These are phyloP conservation scores for Paramyrothecium roridum DNA, from an alignment of 2,329 filamentous ascomycete genomes.

Conservation along the genomic window DNA sequence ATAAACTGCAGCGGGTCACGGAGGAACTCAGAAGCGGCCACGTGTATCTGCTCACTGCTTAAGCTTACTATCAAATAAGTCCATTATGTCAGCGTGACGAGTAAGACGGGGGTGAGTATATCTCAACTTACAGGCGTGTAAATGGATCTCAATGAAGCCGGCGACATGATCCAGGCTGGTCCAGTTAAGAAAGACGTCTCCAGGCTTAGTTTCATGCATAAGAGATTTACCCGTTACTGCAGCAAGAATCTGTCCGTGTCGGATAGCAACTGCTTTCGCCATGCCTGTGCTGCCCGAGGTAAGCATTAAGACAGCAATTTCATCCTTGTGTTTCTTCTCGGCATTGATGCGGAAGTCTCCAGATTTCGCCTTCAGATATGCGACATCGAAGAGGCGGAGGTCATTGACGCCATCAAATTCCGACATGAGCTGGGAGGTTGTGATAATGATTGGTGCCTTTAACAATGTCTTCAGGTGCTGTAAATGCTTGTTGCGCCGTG, in stretches of 20 bases:
- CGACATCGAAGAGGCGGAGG: not conserved
- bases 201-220: slow-evolving; percentile 15
- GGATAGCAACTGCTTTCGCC: slow-evolving; percentile 45
- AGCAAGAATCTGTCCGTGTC: slow-evolving; percentile 37
- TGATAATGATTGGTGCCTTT: slow-evolving; percentile 3
- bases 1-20: slow-evolving; percentile 34
- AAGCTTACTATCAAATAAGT: no score
- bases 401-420: not conserved
- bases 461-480: not conserved
- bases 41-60: slow-evolving; percentile 38
- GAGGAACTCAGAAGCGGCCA: slow-evolving; percentile 36
- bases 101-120: slow-evolving; percentile 2
- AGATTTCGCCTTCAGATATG: not conserved
- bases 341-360: not conserved
- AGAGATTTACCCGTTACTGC: slow-evolving; percentile 36
- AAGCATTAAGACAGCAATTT: slow-evolving; percentile 39
- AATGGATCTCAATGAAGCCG: slow-evolving; percentile 46
- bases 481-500: slow-evolving; percentile 1
- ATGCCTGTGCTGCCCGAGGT: slow-evolving; percentile 51
- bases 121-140: slow-evolving; percentile 40
- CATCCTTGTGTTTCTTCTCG: not conserved
- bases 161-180: slow-evolving; percentile 53
- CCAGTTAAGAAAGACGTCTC: slow-evolving; percentile 42
- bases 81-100: no score
- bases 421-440: not conserved